Evolutionary conservation across 352 stramenopile genomes (phyloP).

Genomic region (Pythium brassicae): DNA sequence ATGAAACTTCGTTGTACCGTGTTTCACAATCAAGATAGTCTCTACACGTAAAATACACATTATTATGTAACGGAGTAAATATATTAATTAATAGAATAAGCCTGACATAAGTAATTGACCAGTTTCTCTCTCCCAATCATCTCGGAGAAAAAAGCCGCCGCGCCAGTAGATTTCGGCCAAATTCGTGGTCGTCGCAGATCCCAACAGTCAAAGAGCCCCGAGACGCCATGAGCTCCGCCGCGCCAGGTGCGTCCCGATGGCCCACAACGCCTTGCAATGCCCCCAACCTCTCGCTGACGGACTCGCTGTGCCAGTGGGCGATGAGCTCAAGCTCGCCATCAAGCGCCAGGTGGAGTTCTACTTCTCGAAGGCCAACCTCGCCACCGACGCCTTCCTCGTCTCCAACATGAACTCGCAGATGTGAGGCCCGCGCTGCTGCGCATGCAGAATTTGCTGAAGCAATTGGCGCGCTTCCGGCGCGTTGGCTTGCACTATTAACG

Average conservation of each 20-base stretch:
- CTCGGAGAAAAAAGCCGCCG: no score
- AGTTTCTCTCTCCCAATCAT: no score
- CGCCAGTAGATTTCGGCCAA: conserved; percentile 3
- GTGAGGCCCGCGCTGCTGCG: conserved; percentile 23
- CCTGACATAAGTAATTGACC: no score
- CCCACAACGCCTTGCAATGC: neutral
- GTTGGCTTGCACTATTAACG: neutral
- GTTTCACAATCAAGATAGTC: no score
- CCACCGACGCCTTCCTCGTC: conserved; percentile 84
- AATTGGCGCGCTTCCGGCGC: neutral
- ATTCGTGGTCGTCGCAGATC: conserved; percentile 15
- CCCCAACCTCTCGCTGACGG: neutral
- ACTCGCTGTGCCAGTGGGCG: conserved; percentile 26
- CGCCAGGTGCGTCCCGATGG: conserved; percentile 7
- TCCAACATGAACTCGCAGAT: conserved; percentile 90
- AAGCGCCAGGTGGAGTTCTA: conserved; percentile 91
- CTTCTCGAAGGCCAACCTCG: conserved; percentile 85
- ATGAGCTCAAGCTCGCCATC: conserved; percentile 75
- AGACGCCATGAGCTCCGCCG: conserved; percentile 13
- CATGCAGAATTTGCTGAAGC: no score
- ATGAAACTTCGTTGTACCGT: no score
- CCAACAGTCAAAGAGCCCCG: neutral
- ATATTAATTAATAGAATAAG: no score
- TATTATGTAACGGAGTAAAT: no score
- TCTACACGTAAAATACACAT: no score